Conservation (phyloP, 208 protist species). For the Borovskyia barvae region DNA sequence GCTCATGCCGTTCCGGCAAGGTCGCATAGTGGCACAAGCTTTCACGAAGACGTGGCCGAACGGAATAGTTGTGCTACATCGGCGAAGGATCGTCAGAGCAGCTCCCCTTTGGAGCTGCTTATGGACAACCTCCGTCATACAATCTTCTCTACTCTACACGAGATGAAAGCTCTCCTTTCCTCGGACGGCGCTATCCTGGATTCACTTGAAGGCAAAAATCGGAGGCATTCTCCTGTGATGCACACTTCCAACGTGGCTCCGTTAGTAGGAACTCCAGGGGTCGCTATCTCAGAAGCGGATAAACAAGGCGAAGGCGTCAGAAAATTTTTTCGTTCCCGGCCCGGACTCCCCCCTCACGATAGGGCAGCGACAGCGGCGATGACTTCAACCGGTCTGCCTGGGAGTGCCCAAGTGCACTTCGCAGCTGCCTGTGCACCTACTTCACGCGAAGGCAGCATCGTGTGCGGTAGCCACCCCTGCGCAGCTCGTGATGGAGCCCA, state of each 20-base stretch:
- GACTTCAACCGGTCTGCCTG: too few relatives aligned
- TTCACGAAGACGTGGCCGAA: slow-evolving; percentile 6
- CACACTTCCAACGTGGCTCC: too few relatives aligned
- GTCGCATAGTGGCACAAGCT: background rate
- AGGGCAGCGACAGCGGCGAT: too few relatives aligned
- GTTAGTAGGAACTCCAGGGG: too few relatives aligned
- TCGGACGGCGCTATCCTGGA: slow-evolving; percentile 13
- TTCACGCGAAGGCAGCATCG: background rate
- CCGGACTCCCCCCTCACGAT: too few relatives aligned
- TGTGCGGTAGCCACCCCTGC: background rate
- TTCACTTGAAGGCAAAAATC: too few relatives aligned
- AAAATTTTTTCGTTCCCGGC: too few relatives aligned
- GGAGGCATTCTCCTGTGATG: too few relatives aligned
- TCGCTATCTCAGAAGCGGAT: too few relatives aligned
- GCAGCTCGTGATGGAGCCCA: slow-evolving; percentile 32
- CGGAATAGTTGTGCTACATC: background rate
- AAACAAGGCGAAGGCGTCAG: too few relatives aligned
- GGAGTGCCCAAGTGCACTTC: background rate
- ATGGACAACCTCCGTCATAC: slow-evolving; percentile 29
- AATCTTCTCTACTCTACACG: slow-evolving; percentile 28
- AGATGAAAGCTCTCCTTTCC: slow-evolving; percentile 20
- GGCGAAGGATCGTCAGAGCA: slow-evolving; percentile 8
- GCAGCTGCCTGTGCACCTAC: background rate
- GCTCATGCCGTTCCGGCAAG: background rate
- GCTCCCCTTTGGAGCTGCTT: slow-evolving; percentile 1